Percentiles rank a stretch among this genome's conserved stretches.
Conservation (phyloP, 345 rosid genomes). For the Linum lewisii region DNA sequence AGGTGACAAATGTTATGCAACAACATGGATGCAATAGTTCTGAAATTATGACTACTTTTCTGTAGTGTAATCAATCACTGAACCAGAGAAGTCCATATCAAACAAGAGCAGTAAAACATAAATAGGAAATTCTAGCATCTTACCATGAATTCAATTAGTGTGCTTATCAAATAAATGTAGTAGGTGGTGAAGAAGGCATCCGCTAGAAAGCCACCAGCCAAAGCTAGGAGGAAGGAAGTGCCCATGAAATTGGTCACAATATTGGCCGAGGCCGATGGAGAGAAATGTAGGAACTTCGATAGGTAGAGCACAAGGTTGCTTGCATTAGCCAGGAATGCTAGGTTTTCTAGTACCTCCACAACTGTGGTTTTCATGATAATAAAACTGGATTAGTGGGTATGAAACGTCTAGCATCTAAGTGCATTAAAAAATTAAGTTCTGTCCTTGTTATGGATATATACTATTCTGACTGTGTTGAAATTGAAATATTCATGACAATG, state of each 20-base stretch:
- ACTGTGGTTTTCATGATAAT: slow-evolving; percentile 20
- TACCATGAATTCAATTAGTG: slow-evolving; percentile 65
- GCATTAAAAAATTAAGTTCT: background rate
- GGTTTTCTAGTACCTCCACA: slow-evolving; percentile 84
- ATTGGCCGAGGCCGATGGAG: slow-evolving; percentile 76
- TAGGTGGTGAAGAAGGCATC: slow-evolving; percentile 70
- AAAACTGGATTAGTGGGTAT: slow-evolving; percentile 7
- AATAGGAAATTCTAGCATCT: slow-evolving; percentile 11
- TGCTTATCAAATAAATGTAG: slow-evolving; percentile 54
- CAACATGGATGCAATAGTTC: too few species aligned
- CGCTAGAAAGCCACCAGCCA: slow-evolving; percentile 80
- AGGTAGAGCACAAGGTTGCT: slow-evolving; percentile 86
- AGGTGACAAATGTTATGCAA: too few species aligned
- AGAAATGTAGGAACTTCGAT: slow-evolving; percentile 58
- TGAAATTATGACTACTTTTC: too few species aligned
- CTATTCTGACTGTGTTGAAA: too few species aligned
- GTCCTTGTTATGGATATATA: background rate
- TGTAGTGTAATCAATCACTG: background rate
- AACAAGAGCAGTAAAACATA: background rate
- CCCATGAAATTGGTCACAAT: slow-evolving; percentile 87
- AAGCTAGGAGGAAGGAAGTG: slow-evolving; percentile 73
- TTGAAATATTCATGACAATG: background rate
- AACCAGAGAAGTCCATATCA: background rate
- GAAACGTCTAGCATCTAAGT: background rate
- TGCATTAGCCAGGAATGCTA: slow-evolving; percentile 82